Percentiles rank a stretch among this genome's conserved stretches.
Conservation (phyloP, 108 stramenopile genomes). For the Cafeteria roenbergensis region DNA sequence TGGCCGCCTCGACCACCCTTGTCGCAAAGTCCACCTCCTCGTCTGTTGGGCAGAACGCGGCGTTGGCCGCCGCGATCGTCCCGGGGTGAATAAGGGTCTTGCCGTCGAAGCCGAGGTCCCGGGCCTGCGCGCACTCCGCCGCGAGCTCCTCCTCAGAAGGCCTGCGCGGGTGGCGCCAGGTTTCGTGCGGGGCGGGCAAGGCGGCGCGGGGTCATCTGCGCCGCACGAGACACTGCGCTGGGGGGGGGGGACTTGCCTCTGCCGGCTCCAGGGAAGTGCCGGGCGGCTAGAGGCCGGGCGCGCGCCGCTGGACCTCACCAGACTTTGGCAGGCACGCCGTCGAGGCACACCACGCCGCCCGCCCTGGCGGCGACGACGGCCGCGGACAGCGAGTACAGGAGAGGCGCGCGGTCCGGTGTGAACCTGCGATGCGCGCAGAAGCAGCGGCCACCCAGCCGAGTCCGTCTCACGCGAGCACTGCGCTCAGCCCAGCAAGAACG, state of each 20-base stretch:
- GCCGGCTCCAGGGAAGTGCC: too few relatives aligned
- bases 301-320: too few relatives aligned
- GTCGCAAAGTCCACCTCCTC: slow-evolving; percentile 9
- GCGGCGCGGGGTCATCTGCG: neutral
- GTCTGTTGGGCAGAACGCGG: slow-evolving; percentile 9
- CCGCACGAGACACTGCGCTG: neutral
- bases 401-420: neutral
- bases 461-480: too few relatives aligned
- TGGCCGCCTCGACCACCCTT: slow-evolving; percentile 10
- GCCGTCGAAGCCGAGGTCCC: slow-evolving; percentile 22
- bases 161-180: neutral
- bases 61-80: slow-evolving; percentile 10
- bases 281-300: too few relatives aligned
- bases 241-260: too few relatives aligned
- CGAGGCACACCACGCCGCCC: neutral
- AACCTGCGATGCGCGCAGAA: too few relatives aligned
- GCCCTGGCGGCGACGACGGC: slow-evolving; percentile 17
- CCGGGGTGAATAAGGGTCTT: slow-evolving; percentile 24
- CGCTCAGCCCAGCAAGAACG: too few relatives aligned
- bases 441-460: too few relatives aligned
- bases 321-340: slow-evolving; percentile 8
- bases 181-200: neutral
- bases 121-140: slow-evolving; percentile 10
- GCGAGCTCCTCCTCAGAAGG: slow-evolving; percentile 4
- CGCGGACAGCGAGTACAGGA: slow-evolving; percentile 1